Evolutionary conservation across 2,329 filamentous ascomycete species (phyloP), one percentile per base, ranked within the genome.

Genomic region (Diaporthe velutina): DNA sequence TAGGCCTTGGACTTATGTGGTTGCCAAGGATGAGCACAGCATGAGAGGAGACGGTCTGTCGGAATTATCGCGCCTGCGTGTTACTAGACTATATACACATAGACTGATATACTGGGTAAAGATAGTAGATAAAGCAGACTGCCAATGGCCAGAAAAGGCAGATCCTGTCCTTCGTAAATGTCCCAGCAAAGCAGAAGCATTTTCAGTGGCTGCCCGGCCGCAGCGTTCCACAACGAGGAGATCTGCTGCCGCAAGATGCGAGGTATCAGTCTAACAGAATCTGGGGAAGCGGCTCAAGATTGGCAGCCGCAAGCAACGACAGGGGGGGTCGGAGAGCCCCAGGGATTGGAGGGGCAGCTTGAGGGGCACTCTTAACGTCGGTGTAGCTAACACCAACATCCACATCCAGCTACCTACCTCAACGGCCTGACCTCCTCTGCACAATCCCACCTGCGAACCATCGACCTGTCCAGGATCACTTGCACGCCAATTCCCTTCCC

Each of bases 331-430:
- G 7, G 28, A 61, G 61, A 52, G 35, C 30, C 52, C 72, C 66
- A 68, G 73, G 55, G 57, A 74, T 73, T 74, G 74, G 74, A 76
- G 74, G 74, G 74, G 74, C 74, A 74, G 68, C 61, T 64, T 70
- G 74, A 73, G 74, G 71, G 52, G 60, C 52, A 50, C 55, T 35
- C 71, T 48, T 45, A 73, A 71, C 66, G 74, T 74, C 74, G 71
- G 71, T 76, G 74, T 74, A 67, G 71, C 71, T 75, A 75, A 73
- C 74, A 58, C 33, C 71, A 57, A 74, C 72, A 30, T 52, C 25
- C 38, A 72, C 28, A 38, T 33, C 70, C 54, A 61, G 33, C 67
- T 25, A 61, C 45, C 67, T 25, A 4, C 30, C 45, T 70, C 67
- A 55, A 57, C 28, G 4, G 17, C 40, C 67, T 12, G 50, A 19